Conservation (phyloP, 345 rosid species). For the Streptanthus diversifolius region DNA sequence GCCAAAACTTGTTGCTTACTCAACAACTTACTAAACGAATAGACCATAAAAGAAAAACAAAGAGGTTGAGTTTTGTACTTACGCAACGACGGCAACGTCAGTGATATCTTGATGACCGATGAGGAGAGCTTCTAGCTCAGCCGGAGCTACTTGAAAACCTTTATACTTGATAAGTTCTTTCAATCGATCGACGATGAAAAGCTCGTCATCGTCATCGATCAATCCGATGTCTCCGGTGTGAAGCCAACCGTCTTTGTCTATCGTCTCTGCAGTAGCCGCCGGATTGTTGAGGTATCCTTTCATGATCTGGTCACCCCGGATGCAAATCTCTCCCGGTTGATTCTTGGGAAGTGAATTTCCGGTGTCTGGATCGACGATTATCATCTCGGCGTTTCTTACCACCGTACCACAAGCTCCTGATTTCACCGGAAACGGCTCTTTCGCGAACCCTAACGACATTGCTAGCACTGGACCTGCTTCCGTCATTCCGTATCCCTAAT, state of each 20-base stretch:
- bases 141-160: conserved; percentile 76
- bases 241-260: conserved; percentile 59
- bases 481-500: conserved; percentile 93
- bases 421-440: conserved; percentile 64
- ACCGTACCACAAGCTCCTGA: conserved; percentile 93
- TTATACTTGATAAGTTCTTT: conserved; percentile 73
- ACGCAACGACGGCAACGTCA: conserved; percentile 72
- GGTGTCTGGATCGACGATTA: conserved; percentile 55
- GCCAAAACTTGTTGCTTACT: neutral
- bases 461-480: conserved; percentile 91
- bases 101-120: conserved; percentile 44
- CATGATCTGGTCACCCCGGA: conserved; percentile 84
- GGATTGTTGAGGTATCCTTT: conserved; percentile 60
- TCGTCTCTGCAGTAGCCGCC: conserved; percentile 44
- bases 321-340: conserved; percentile 83
- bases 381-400: conserved; percentile 66
- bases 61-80: neutral
- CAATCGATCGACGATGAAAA: conserved; percentile 63
- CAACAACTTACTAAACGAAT: neutral
- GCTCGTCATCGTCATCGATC: conserved; percentile 59
- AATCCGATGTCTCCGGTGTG: conserved; percentile 47
- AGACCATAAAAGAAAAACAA: neutral
- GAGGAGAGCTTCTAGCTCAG: conserved; percentile 68
- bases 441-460: conserved; percentile 86
- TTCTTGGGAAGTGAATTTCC: conserved; percentile 51